These are phyloP conservation scores for Alternaria ventricosa DNA, from an alignment of 2,329 filamentous ascomycete species.

Conservation along the genomic window DNA sequence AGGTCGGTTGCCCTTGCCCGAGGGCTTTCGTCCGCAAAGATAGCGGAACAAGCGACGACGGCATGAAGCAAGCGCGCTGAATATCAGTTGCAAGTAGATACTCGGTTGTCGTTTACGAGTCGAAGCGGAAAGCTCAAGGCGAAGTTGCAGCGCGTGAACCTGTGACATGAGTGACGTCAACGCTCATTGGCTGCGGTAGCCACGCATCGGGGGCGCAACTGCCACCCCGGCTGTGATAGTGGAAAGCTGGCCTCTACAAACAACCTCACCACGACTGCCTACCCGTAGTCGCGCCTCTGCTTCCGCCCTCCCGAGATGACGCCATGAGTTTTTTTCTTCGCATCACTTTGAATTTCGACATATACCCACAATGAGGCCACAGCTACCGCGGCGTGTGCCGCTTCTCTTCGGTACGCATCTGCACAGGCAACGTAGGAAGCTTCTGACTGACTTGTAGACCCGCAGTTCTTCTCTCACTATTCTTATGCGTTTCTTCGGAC, in stretches of 20 bases:
- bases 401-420: conserved; percentile 41
- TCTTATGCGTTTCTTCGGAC: conserved; percentile 27
- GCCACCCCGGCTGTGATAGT: conserved; percentile 23
- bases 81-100: background rate
- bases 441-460: conserved; percentile 28
- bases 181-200: conserved; percentile 37
- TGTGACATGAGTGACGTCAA: conserved; percentile 30
- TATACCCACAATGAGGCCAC: conserved; percentile 42
- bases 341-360: conserved; percentile 17
- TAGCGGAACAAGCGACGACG: background rate
- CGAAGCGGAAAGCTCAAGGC: background rate
- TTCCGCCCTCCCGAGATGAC: conserved; percentile 28
- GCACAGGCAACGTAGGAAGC: conserved; percentile 7
- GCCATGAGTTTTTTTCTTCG: conserved; percentile 37
- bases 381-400: conserved; percentile 45
- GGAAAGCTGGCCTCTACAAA: conserved; percentile 46
- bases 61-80: background rate
- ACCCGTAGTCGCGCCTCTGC: conserved; percentile 20
- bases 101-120: background rate
- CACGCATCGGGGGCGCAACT: conserved; percentile 21
- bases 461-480: conserved; percentile 42
- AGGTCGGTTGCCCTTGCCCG: conserved; percentile 9
- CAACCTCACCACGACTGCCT: conserved; percentile 25
- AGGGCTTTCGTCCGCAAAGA: conserved; percentile 18
- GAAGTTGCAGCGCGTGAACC: conserved; percentile 7